These are phyloP conservation scores for Pythium sp. DNA, from an alignment of 352 stramenopile species.

Conservation along the genomic window DNA sequence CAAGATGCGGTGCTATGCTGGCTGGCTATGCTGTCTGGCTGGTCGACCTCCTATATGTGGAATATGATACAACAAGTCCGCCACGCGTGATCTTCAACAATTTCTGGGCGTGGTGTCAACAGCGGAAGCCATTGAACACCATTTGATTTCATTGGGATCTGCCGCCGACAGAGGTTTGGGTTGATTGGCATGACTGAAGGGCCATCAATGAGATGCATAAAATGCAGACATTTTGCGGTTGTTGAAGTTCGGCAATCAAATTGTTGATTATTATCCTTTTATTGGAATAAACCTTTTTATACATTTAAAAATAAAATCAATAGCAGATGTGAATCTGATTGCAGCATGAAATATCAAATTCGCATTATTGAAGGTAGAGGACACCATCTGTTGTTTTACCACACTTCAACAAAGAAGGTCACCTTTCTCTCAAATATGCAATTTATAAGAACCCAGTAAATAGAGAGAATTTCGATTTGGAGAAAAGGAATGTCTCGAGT, in stretches of 20 bases:
- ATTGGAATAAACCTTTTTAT: neutral
- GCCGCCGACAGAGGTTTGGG: neutral
- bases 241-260: neutral
- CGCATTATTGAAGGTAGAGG: no score
- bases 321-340: neutral
- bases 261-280: neutral
- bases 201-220: neutral
- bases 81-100: no score
- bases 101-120: no score
- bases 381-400: no score
- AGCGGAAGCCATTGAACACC: no score
- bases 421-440: neutral
- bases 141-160: no score
- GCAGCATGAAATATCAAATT: no score
- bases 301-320: neutral
- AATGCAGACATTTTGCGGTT: neutral
- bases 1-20: no score
- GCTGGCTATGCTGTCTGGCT: no score
- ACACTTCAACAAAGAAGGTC: no score
- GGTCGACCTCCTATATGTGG: no score
- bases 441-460: neutral
- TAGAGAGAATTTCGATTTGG: neutral
- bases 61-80: no score
- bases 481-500: neutral
- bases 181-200: neutral